Conservation (phyloP, 495 filamentous ascomycete genomes). For the Achaetomiella virescens region DNA sequence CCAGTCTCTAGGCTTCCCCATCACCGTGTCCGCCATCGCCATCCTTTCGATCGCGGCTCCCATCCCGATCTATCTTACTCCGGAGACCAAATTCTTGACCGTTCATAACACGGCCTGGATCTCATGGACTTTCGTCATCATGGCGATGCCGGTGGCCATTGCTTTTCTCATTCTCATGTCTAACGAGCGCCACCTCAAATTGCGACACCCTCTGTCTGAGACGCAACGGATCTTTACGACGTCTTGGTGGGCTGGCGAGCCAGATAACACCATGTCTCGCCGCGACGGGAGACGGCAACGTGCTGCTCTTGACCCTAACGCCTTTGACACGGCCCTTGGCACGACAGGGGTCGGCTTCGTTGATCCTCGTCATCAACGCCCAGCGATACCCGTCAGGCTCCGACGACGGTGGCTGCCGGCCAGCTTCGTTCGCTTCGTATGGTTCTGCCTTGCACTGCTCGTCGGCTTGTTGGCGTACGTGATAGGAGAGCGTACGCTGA, state of each 20-base stretch:
- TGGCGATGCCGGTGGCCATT: slow-evolving; percentile 56
- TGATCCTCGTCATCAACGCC: slow-evolving; percentile 15
- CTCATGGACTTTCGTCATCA: slow-evolving; percentile 56
- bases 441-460: slow-evolving; percentile 56
- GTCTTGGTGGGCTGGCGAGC: slow-evolving; percentile 52
- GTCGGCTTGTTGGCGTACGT: slow-evolving; percentile 56
- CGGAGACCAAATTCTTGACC: slow-evolving; percentile 41
- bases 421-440: slow-evolving; percentile 59
- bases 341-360: slow-evolving; percentile 22
- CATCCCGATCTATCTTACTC: slow-evolving; percentile 51
- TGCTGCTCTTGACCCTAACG: slow-evolving; percentile 18
- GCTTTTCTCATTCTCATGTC: slow-evolving; percentile 54
- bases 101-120: slow-evolving; percentile 59
- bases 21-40: slow-evolving; percentile 51
- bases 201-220: slow-evolving; percentile 50
- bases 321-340: slow-evolving; percentile 29
- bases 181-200: slow-evolving; percentile 50
- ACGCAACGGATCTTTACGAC: slow-evolving; percentile 58
- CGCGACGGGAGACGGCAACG: slow-evolving; percentile 31
- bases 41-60: slow-evolving; percentile 48
- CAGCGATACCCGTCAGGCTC: slow-evolving; percentile 30
- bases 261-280: slow-evolving; percentile 34
- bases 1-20: slow-evolving; percentile 49
- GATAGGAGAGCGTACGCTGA: slow-evolving; percentile 61
- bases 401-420: slow-evolving; percentile 49